Percentiles rank a stretch among this genome's conserved stretches.
These are phyloP conservation scores for Chondrostereum purpureum DNA, from an alignment of 1,284 basidiomycete species.

Conservation along the genomic window DNA sequence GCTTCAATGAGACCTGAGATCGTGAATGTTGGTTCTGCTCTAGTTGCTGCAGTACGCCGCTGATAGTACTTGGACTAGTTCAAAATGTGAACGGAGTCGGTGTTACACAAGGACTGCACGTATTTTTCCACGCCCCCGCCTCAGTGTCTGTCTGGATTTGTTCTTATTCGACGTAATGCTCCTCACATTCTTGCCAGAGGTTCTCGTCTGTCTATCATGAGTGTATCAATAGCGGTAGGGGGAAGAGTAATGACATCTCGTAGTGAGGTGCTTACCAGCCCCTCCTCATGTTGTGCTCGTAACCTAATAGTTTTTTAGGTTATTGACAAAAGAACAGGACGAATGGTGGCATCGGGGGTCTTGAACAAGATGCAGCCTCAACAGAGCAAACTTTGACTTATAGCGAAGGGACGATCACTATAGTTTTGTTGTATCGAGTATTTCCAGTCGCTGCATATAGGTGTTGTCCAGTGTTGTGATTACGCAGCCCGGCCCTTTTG, in stretches of 20 bases:
- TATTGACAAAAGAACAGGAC: slow-evolving; percentile 45
- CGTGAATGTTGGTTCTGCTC: neutral
- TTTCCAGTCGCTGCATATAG: too few species aligned
- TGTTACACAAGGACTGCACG: slow-evolving; percentile 62
- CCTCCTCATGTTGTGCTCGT: neutral
- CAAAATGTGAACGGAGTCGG: slow-evolving; percentile 62
- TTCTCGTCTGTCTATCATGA: slow-evolving; percentile 48
- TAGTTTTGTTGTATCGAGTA: too few species aligned
- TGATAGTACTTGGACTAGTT: slow-evolving; percentile 55
- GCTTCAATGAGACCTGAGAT: slow-evolving; percentile 1
- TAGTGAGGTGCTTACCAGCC: slow-evolving; percentile 45
- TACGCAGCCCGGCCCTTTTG: too few species aligned
- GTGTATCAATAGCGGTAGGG: slow-evolving; percentile 60
- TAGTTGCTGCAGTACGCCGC: slow-evolving; percentile 59
- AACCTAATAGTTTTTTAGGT: slow-evolving; percentile 31
- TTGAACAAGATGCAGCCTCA: slow-evolving; percentile 65
- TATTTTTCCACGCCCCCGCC: slow-evolving; percentile 62
- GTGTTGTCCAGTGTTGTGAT: too few species aligned
- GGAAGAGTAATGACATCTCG: slow-evolving; percentile 59
- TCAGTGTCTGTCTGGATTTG: slow-evolving; percentile 36
- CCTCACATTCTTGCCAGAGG: slow-evolving; percentile 33
- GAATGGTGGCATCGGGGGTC: slow-evolving; percentile 54
- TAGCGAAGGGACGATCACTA: too few species aligned
- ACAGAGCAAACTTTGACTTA: slow-evolving; percentile 22
- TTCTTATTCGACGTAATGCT: slow-evolving; percentile 4